Evolutionary conservation across 2,329 filamentous ascomycete genomes (phyloP), one percentile per base, ranked within the genome.

Genomic region (Trichoderma semiorbis): DNA sequence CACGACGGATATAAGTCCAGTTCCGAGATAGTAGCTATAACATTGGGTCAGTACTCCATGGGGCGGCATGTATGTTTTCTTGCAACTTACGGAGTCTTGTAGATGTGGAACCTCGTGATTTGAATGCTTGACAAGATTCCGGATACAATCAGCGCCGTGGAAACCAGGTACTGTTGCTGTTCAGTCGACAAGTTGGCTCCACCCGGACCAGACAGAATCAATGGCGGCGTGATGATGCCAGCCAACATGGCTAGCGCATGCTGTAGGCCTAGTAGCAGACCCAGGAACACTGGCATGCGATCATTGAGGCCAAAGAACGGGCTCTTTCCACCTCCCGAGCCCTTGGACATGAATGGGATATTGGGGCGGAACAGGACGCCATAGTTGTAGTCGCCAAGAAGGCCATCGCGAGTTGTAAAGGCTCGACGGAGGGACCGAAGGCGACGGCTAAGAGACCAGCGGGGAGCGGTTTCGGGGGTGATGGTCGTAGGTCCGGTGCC

Each of bases 301-400:
- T 95, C 92, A 76, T 95, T 88, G 50, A 95, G 88, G n/a, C 93
- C 93, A 77, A 95, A 96, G 81, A 97, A 96, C 0, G 93, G 93
- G 36, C 91, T 89, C n/a, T 86, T 84, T 4, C 62, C 55, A 3
- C 28, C 21, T 2, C 64, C 58, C 12, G 16, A 10, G 4, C 53
- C 62, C 79, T 88, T 78, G 79, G 88, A 90, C 85, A 96, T 90
- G 81, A 97, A 97, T 0, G 95, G 95, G 26, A 97, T 82, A 75
- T 93, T 94, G 1, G 89, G 93, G 26, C 84, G 89, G 85, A 98
- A 97, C 53, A 98, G 90, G 78, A 94, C 96, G 43, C 81, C 92
- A 86, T 98, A 98, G 85, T 98, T 92, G 81, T 98, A 98, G 76
- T 90, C 86, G 74, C 95, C 95, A 70, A 98, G 81, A 30, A 97